Conservation (phyloP, 306 rosid genomes). For the Inga laurina region DNA sequence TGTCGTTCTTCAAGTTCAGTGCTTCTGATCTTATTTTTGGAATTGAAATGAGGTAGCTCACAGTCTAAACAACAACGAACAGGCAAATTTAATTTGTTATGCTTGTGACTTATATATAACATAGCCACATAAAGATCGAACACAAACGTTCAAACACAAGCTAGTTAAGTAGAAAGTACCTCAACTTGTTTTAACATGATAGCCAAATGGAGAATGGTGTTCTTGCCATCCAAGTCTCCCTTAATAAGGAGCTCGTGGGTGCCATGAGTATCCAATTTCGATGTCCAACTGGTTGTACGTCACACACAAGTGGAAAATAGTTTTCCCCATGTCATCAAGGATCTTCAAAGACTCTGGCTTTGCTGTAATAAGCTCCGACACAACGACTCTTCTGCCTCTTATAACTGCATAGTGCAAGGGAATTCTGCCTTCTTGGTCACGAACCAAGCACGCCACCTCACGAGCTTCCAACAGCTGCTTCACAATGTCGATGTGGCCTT, state of each 20-base stretch:
- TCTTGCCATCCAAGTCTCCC: background rate
- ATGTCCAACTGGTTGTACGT: background rate
- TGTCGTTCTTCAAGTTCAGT: background rate
- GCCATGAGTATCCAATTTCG: background rate
- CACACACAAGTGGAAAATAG: background rate
- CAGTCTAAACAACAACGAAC: background rate
- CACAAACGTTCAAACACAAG: background rate
- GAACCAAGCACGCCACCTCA: background rate
- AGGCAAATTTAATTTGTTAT: background rate
- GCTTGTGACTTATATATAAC: background rate
- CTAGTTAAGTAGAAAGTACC: background rate
- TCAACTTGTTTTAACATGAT: background rate
- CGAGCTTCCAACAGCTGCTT: background rate
- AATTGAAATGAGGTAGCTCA: background rate
- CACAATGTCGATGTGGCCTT: background rate
- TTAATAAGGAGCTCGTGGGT: background rate
- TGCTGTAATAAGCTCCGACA: background rate
- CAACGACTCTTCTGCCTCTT: slow-evolving; percentile 9
- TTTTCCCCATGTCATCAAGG: background rate
- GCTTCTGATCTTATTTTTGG: background rate
- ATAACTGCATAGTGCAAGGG: slow-evolving; percentile 28
- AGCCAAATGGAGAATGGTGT: background rate
- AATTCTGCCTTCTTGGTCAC: background rate
- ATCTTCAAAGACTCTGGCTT: background rate
- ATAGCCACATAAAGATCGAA: background rate